Evolutionary conservation across 352 stramenopile genomes (phyloP).

Genomic region (Phytopythium vexans): DNA sequence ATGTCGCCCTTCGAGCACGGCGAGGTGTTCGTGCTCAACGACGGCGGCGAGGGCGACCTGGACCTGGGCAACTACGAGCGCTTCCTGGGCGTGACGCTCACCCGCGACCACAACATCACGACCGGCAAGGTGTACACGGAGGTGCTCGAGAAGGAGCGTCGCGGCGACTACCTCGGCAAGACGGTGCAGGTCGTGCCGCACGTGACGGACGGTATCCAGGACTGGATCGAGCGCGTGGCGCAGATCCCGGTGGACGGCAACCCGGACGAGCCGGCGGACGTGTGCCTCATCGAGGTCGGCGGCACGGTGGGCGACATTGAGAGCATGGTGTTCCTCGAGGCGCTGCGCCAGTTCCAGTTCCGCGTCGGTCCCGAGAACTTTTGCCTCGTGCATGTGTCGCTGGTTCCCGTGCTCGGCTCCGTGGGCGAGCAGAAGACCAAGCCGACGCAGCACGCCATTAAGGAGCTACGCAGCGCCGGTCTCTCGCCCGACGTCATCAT

Average conservation of each 20-base stretch:
- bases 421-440: constrained; percentile 99
- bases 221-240: constrained; percentile 98
- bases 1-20: constrained; percentile 98
- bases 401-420: constrained; percentile 98
- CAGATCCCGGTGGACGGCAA: constrained; percentile 92
- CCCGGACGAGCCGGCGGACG: constrained; percentile 80
- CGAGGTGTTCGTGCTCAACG: constrained; percentile 97
- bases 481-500: constrained; percentile 97
- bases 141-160: constrained; percentile 95
- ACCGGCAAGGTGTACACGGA: constrained; percentile 98
- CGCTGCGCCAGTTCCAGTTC: constrained; percentile 99
- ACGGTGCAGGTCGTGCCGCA: constrained; percentile 99
- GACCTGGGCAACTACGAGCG: constrained; percentile 99
- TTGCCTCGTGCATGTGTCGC: constrained; percentile 98
- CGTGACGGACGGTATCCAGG: constrained; percentile 92
- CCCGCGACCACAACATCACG: constrained; percentile 98
- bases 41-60: constrained; percentile 96
- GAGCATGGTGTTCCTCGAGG: constrained; percentile 99
- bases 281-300: constrained; percentile 99
- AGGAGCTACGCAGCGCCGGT: constrained; percentile 96
- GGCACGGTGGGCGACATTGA: constrained; percentile 99
- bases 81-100: constrained; percentile 96
- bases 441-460: constrained; percentile 99
- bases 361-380: constrained; percentile 97
- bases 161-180: constrained; percentile 98